These are phyloP conservation scores for Puccinia coronata DNA, from an alignment of 1,284 basidiomycete genomes.

Conservation along the genomic window DNA sequence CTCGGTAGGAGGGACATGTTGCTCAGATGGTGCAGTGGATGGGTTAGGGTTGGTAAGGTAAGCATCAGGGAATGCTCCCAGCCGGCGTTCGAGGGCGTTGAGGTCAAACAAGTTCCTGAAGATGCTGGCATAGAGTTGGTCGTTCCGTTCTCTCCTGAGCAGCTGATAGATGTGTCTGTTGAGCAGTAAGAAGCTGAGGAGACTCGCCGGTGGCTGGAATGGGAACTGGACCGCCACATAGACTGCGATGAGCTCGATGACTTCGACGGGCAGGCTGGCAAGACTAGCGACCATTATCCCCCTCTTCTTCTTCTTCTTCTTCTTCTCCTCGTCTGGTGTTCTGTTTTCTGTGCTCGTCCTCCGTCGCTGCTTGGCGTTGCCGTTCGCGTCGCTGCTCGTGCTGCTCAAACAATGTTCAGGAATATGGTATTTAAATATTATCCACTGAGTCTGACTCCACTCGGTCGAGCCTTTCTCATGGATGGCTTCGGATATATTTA, in stretches of 20 bases:
- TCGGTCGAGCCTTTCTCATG: too few species aligned
- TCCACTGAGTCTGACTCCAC: too few species aligned
- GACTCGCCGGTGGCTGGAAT: conserved; percentile 52
- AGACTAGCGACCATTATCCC: background rate
- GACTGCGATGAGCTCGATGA: conserved; percentile 30
- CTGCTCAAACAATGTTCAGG: too few species aligned
- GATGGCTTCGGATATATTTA: too few species aligned
- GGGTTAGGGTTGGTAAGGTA: too few species aligned
- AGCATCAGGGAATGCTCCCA: conserved; percentile 44
- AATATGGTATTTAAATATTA: too few species aligned
- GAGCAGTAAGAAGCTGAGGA: conserved; percentile 53
- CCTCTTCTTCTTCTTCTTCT: background rate
- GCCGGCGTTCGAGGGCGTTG: conserved; percentile 54
- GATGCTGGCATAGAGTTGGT: conserved; percentile 55
- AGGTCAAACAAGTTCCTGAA: conserved; percentile 56
- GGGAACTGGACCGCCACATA: conserved; percentile 35
- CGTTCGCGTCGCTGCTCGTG: too few species aligned
- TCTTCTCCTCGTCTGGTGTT: background rate
- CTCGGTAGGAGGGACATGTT: too few species aligned
- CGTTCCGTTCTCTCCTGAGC: conserved; percentile 53
- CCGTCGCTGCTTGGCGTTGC: too few species aligned
- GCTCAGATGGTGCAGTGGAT: too few species aligned
- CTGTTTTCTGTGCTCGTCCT: background rate
- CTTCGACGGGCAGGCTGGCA: conserved; percentile 11
- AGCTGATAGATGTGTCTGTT: conserved; percentile 53